A percentile compares a stretch with the other conserved stretches of the same genome.
Conservation (phyloP, 768 basidiomycete species). For the Gautieria morchelliformis region DNA sequence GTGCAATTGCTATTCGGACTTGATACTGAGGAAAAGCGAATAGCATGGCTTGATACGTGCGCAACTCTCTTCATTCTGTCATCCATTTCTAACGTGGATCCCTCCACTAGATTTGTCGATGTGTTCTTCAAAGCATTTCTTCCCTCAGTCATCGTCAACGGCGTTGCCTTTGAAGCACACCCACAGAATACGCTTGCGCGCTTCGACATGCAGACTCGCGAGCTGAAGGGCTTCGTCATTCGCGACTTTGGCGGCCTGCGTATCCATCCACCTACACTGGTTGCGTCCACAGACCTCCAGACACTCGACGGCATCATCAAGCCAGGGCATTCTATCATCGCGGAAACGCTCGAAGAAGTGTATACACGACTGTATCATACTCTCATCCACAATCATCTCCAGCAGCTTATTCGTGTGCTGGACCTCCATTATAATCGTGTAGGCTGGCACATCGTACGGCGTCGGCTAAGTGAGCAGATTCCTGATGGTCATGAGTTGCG, state of each 20-base stretch:
- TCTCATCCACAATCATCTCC: slow-evolving; percentile 49
- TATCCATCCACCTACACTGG: slow-evolving; percentile 41
- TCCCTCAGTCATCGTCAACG: slow-evolving; percentile 42
- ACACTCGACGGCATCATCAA: slow-evolving; percentile 1
- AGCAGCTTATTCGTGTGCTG: slow-evolving; percentile 48
- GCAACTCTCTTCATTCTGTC: slow-evolving; percentile 6
- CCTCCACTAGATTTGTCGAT: slow-evolving; percentile 23
- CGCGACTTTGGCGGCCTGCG: slow-evolving; percentile 51
- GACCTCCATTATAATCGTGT: slow-evolving; percentile 45
- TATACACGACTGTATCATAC: slow-evolving; percentile 51
- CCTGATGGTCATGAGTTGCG: slow-evolving; percentile 39
- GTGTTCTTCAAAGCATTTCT: slow-evolving; percentile 47
- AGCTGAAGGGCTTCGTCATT: slow-evolving; percentile 44
- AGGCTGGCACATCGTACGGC: slow-evolving; percentile 43
- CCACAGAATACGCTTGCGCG: slow-evolving; percentile 52
- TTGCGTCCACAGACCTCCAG: slow-evolving; percentile 39
- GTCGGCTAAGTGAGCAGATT: slow-evolving; percentile 33
- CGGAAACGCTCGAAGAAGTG: slow-evolving; percentile 42
- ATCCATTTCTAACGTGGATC: neutral
- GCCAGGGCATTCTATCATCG: slow-evolving; percentile 31
- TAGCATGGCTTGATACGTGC: slow-evolving; percentile 42
- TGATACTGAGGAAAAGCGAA: slow-evolving; percentile 39
- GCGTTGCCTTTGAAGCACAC: slow-evolving; percentile 52
- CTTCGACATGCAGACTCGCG: slow-evolving; percentile 38
- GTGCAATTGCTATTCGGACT: slow-evolving; percentile 42